Base-by-base conservation (phyloP, 2,329 filamentous ascomycete species). In the Meredithiella fracta region DNA sequence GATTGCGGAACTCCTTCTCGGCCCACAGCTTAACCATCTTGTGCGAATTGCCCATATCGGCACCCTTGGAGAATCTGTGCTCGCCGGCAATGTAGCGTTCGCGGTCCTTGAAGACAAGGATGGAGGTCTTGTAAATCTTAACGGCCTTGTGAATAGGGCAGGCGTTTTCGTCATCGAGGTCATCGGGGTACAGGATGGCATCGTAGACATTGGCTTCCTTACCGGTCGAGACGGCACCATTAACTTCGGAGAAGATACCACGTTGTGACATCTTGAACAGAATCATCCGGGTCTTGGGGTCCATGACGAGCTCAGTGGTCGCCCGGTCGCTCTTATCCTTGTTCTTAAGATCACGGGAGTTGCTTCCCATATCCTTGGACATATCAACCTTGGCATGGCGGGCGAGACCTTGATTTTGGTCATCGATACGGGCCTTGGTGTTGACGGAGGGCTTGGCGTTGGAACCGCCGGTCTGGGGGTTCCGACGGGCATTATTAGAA, bases 11-110 rank as follows among this genome's bases (percentile, higher is more conserved):
- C 70, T 98, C 92, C 71, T 98, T 98, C 71, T 98, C 91, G 0
- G 94, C 94, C 92, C 92, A 98, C 23, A 96, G 75, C 69, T 95
- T 94, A 62, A 98, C 91, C 91, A 97, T 97, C 62, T 91, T 89
- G 51, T 90, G 80, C 71, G 89, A 95, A 70, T 89, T 94, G 62
- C 85, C 85, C 73, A 96, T 97, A 70, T 91, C 92, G 66, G 91
- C 92, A 52, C 91, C 91, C 60, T 82, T 77, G 62, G 87, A 80
- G 74, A 98, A 98, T 23, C 92, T 78, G 70, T 90, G 89, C 70
- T 98, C 92, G 61, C 92, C 92, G 0, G 85, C 85, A 60, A 98
- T 92, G 69, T 98, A 98, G 64, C 89, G 85, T 69, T 96, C 90
- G 58, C 92, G 80, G 70, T 98, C 92, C 72, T 97, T 97, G 80